Conservation (phyloP, 192 early-diverging fungal genomes). For the Backusella australiensis region DNA sequence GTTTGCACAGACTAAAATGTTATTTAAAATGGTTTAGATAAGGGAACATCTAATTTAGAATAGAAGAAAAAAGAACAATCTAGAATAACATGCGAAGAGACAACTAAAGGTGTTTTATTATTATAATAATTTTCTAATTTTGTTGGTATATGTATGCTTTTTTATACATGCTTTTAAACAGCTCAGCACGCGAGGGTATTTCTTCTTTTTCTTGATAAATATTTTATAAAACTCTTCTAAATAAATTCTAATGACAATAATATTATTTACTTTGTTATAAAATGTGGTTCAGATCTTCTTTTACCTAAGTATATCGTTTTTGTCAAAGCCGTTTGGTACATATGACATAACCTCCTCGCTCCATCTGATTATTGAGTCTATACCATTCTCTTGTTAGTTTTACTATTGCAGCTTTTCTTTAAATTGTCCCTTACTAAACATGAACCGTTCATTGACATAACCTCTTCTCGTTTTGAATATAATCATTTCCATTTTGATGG, state of each 20-base stretch:
- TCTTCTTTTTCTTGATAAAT: not conserved
- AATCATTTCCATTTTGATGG: not conserved
- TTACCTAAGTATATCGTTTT: not conserved
- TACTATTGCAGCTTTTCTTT: not conserved
- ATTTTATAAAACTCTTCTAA: not conserved
- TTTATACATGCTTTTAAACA: not conserved
- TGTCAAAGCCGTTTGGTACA: not conserved
- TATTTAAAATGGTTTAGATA: too few species aligned
- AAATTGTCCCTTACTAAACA: not conserved
- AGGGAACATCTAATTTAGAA: too few species aligned
- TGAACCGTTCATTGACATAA: not conserved
- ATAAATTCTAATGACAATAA: not conserved
- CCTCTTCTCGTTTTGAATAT: not conserved
- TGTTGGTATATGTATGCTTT: not conserved
- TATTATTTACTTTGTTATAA: not conserved
- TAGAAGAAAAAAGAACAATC: too few species aligned
- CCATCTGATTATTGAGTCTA: not conserved
- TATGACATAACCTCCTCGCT: not conserved
- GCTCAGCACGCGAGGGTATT: not conserved
- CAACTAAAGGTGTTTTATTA: too few species aligned
- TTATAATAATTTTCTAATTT: not conserved
- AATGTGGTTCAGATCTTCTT: not conserved
- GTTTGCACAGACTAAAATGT: too few species aligned
- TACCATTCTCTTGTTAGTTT: not conserved
- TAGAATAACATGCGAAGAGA: too few species aligned